A percentile compares a stretch with the other conserved stretches of the same genome.
Evolutionary conservation across 2,329 filamentous ascomycete species (phyloP).

Genomic region (Sporothrix globosa): DNA sequence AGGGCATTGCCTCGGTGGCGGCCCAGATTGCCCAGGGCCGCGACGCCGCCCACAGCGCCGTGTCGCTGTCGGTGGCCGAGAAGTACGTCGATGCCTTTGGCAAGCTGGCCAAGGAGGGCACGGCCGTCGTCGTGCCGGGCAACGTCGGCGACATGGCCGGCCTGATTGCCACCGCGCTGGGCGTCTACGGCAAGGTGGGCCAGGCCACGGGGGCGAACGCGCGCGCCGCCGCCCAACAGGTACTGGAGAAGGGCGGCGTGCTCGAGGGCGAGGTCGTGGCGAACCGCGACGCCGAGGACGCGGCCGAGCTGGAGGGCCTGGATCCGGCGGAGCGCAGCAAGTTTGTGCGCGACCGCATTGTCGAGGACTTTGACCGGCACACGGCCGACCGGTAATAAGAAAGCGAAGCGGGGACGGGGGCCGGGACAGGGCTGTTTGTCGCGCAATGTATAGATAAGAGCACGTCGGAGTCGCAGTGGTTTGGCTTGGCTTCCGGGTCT

Average conservation of each 20-base stretch:
- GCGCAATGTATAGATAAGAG: conserved; percentile 10
- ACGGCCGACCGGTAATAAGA: conserved; percentile 33
- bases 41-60: conserved; percentile 75
- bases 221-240: conserved; percentile 50
- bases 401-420: no score
- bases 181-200: conserved; percentile 92
- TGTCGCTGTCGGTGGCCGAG: conserved; percentile 88
- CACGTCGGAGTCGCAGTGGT: background rate
- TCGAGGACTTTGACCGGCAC: conserved; percentile 41
- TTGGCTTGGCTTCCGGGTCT: background rate
- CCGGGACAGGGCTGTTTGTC: background rate
- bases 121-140: conserved; percentile 90
- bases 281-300: conserved; percentile 33
- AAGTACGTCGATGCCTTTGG: conserved; percentile 95
- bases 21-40: conserved; percentile 72
- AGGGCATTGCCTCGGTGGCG: conserved; percentile 85
- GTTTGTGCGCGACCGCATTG: conserved; percentile 39
- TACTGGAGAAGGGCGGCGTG: conserved; percentile 45
- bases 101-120: conserved; percentile 92
- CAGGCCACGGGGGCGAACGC: conserved; percentile 73
- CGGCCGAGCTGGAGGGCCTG: conserved; percentile 27
- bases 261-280: conserved; percentile 28
- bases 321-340: conserved; percentile 28
- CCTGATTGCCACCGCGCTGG: conserved; percentile 96
- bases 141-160: conserved; percentile 95